Conservation (phyloP, 495 filamentous ascomycete genomes). For the Penicillium cinerascens region DNA sequence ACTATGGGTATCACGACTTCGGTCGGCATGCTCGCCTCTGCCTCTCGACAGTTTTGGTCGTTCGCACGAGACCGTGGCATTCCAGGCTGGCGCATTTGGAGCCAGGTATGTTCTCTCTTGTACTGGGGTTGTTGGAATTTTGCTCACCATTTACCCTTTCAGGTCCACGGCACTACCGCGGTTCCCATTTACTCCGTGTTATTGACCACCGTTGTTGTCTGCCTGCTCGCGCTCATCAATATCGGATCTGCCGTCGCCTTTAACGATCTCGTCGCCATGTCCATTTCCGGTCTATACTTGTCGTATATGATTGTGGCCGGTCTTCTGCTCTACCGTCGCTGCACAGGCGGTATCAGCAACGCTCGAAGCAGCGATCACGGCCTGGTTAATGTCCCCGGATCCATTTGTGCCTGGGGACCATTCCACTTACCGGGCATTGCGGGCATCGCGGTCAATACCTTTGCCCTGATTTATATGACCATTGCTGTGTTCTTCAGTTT, state of each 20-base stretch:
- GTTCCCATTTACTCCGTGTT: conserved; percentile 42
- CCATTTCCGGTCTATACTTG: conserved; percentile 39
- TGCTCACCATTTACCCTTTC: conserved; percentile 5
- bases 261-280: conserved; percentile 43
- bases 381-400: conserved; percentile 26
- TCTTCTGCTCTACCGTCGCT: conserved; percentile 48
- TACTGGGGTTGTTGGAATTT: neutral
- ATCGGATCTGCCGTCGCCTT: conserved; percentile 47
- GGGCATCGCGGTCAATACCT: conserved; percentile 27
- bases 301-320: conserved; percentile 42
- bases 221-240: conserved; percentile 44
- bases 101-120: conserved; percentile 33
- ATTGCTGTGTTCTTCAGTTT: conserved; percentile 52
- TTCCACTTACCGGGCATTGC: conserved; percentile 31
- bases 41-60: conserved; percentile 53
- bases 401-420: conserved; percentile 39
- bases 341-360: conserved; percentile 30
- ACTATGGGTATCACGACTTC: conserved; percentile 38
- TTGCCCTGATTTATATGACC: conserved; percentile 41
- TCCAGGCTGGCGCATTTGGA: conserved; percentile 42
- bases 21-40: conserved; percentile 45
- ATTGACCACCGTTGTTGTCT: conserved; percentile 30
- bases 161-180: conserved; percentile 21
- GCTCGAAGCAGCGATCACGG: conserved; percentile 14
- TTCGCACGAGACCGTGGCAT: conserved; percentile 53